Base-by-base conservation (phyloP, 345 rosid species). In the Populus euphratica region DNA sequence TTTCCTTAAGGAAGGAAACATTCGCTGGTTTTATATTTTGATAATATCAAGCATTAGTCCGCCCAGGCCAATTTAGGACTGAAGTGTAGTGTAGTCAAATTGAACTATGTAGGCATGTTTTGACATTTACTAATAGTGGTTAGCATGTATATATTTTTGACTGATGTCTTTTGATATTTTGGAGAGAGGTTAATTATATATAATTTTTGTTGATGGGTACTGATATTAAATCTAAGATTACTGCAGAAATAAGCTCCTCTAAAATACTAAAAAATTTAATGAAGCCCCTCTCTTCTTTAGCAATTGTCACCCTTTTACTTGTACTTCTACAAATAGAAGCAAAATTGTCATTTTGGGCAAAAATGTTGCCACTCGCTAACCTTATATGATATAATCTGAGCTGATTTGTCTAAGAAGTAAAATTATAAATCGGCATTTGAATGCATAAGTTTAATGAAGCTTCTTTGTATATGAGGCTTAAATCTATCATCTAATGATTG, bases 1-100 rank as follows among this genome's bases (percentile, higher is more conserved):
- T 33, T 54, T 36, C 21, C 7, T n/a, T 16, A 29, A 2, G 27
- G 20, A n/a, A 8, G 10, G 31, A 13, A 63, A 25, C 2, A 1
- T 63, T 70, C 21, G 33, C 4, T 69, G 38, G 27, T 73, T 41
- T 82, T 75, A 27, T 41, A 27, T 50, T 31, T 31, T 73, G 66
- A 35, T 20, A 16, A 31, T 67, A 59, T 4, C 10, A 59, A 59
- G 29, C 29, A 9, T n/a, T 59, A 59, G 63, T 25, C 63, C 5
- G 9, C 29, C 63, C 11, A 9, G 23, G 63, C 63, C 63, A 59
- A 59, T 59, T n/a, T 59, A 59, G 27, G 63, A 59, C 14, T n/a
- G 63, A 10, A n/a, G 5, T 59, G 63, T 59, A n/a, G 63, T 3
- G 63, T 59, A n/a, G 25, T 59, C 2, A 5, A 59, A 59, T 59